Evolutionary conservation across 2,329 filamentous ascomycete genomes (phyloP).

Genomic region (Neurospora crassa): DNA sequence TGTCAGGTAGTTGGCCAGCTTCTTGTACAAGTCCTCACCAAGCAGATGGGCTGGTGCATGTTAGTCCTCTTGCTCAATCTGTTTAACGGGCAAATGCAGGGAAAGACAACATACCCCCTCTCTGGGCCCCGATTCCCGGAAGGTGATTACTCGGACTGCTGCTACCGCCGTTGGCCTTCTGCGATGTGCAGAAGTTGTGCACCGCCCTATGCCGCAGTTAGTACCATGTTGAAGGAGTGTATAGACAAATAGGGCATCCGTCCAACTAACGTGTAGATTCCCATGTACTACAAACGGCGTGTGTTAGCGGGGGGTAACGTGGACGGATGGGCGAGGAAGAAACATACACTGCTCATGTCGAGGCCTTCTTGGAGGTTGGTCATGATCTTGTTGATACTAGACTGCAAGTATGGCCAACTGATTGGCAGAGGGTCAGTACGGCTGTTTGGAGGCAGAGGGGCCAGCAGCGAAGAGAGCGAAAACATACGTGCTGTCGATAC

Average conservation of each 20-base stretch:
- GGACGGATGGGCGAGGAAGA: constrained; percentile 1
- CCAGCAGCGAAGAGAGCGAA: neutral
- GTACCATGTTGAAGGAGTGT: constrained; percentile 10
- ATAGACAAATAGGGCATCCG: neutral
- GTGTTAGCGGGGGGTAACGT: constrained; percentile 6
- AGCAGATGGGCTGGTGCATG: constrained; percentile 68
- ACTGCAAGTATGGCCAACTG: constrained; percentile 85
- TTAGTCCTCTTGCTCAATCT: constrained; percentile 1
- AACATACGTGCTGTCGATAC: constrained; percentile 32
- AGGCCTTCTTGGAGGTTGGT: constrained; percentile 82
- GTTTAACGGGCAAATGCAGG: neutral
- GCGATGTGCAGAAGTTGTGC: constrained; percentile 98
- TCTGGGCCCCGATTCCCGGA: constrained; percentile 6
- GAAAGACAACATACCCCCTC: constrained; percentile 12
- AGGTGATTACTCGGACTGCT: constrained; percentile 18
- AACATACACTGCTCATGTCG: constrained; percentile 73
- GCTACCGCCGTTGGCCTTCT: constrained; percentile 70
- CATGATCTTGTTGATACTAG: constrained; percentile 89
- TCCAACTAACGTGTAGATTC: constrained; percentile 69
- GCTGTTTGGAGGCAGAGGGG: neutral
- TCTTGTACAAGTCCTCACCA: constrained; percentile 90
- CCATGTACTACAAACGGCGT: constrained; percentile 65
- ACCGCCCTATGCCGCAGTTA: constrained; percentile 56
- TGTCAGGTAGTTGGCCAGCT: constrained; percentile 78
- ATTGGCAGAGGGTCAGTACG: constrained; percentile 5